Evolutionary conservation across 148 eudicot genomes (phyloP), one percentile per base, ranked within the genome.

Genomic region (Cornus florida): DNA sequence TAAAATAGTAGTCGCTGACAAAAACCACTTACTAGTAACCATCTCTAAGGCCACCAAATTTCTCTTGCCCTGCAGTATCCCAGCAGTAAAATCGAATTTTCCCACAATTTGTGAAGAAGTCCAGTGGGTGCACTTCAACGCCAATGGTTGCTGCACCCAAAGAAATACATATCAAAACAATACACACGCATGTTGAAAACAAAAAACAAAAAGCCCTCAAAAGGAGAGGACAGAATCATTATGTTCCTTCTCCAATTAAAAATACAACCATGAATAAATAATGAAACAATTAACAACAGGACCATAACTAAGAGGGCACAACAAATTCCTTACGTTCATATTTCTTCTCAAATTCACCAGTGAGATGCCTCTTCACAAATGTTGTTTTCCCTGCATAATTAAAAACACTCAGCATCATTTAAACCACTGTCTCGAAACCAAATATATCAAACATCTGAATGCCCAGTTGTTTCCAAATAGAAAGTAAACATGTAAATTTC

Each of bases 1-100:
- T 53, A 53, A 53, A 53, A 4, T 16, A 53, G 19, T 17, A 53
- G 22, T 13, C 13, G 8, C 19, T 32, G n/a, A 22, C 12, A 17
- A 32, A 19, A 28, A 41, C 10, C 70, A 74, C 79, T 77, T 65
- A 86, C 83, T 83, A 83, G 64, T 86, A 85, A 68, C 88, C 85
- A 74, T 84, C 86, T 73, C 86, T 84, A 10, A 84, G 81, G 38
- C 86, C 86, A 33, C 86, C 86, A 53, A 84, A 84, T 31, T 81
- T 84, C 84, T 84, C 87, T 77, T 84, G 87, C n/a, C 87, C 87
- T 28, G 87, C 87, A 14, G 87, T 84, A 75, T 84, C 86, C 86
- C 86, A 84, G 64, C 86, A 84, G 53, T 84, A 81, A 81, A 77
- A 84, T 72, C 86, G 70, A 4, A 84, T 35, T 28, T 74, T 65